Evolutionary conservation across 257 asterid species (phyloP), one percentile per base, ranked within the genome.

Genomic region (Solanum gandarillasii): DNA sequence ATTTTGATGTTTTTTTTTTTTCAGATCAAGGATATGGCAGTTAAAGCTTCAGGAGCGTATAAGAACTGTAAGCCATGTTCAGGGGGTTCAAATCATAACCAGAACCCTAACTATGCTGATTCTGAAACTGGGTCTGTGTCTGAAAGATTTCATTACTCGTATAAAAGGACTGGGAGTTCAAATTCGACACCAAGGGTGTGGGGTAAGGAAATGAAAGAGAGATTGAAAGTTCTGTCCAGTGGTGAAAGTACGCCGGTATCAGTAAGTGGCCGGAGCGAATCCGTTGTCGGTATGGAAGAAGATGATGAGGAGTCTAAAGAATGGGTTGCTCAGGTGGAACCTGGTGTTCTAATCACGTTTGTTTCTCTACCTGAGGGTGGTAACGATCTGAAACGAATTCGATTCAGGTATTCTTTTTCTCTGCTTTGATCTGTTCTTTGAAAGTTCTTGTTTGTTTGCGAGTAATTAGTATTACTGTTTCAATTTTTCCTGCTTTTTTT

Each of bases 271-370:
- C 91, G 99, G 86, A 92, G 94, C 3, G 99, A 96, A 88, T 93
- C 98, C 1, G 92, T 89, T 13, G 91, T 91, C 89, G 95, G 94
- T 87, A 88, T 93, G 95, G 99, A 95, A 88, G 98, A 55, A 55
- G 65, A 55, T 6, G 65, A 94, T 83, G 98, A 95, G 74, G 99
- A 95, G 92, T 90, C 94, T 9, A 96, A 94, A 88, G 99, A 95
- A 75, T 97, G 99, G 99, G 95, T 95, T 60, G 99, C 99, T 71
- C 99, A 97, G 91, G 99, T 95, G 67, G 99, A 97, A 91, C 99
- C 99, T 2, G 99, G 99, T 29, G 99, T 97, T 79, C 89, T 95
- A 32, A 97, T 97, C 90, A 94, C 99, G 2, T 96, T 97, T 76
- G 92, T 97, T 88, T 93, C 99, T 2, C 91, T 95, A 90, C 95